Conservation (phyloP, 169 alveolate species). For the Babesia ovis region DNA sequence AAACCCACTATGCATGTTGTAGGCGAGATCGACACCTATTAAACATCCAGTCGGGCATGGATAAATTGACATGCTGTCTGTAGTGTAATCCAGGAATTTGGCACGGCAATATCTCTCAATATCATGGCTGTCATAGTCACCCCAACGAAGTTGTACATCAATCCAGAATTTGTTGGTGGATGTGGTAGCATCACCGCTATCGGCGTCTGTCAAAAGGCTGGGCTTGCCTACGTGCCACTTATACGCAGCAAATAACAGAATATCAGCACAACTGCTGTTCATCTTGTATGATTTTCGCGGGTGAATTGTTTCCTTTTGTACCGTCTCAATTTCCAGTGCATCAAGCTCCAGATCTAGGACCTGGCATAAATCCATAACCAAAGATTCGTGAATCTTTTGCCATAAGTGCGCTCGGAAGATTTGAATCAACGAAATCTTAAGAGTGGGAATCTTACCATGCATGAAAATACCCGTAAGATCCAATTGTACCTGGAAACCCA, state of each 20-base stretch:
- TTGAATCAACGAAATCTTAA: slow-evolving; percentile 98
- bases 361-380: slow-evolving; percentile 99
- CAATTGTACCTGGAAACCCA: slow-evolving; percentile 99
- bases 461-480: slow-evolving; percentile 99
- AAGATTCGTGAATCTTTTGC: slow-evolving; percentile 99
- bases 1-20: slow-evolving; percentile 97
- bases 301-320: slow-evolving; percentile 99
- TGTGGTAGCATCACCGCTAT: slow-evolving; percentile 89
- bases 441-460: slow-evolving; percentile 99
- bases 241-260: slow-evolving; percentile 95
- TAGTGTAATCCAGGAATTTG: slow-evolving; percentile 98
- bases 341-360: slow-evolving; percentile 98
- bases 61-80: slow-evolving; percentile 97
- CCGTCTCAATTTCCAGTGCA: slow-evolving; percentile 97
- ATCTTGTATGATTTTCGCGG: slow-evolving; percentile 99
- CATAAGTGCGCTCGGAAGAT: slow-evolving; percentile 99
- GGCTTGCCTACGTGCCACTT: slow-evolving; percentile 98
- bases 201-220: slow-evolving; percentile 91
- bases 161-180: slow-evolving; percentile 93
- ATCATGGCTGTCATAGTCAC: slow-evolving; percentile 99
- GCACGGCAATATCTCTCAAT: slow-evolving; percentile 99
- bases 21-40: slow-evolving; percentile 98
- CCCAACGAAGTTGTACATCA: slow-evolving; percentile 99
- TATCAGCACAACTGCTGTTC: slow-evolving; percentile 99
- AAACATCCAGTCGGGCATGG: slow-evolving; percentile 99